These are phyloP conservation scores for Dioszegia aurantiaca DNA, from an alignment of 768 basidiomycete genomes.

Conservation along the genomic window DNA sequence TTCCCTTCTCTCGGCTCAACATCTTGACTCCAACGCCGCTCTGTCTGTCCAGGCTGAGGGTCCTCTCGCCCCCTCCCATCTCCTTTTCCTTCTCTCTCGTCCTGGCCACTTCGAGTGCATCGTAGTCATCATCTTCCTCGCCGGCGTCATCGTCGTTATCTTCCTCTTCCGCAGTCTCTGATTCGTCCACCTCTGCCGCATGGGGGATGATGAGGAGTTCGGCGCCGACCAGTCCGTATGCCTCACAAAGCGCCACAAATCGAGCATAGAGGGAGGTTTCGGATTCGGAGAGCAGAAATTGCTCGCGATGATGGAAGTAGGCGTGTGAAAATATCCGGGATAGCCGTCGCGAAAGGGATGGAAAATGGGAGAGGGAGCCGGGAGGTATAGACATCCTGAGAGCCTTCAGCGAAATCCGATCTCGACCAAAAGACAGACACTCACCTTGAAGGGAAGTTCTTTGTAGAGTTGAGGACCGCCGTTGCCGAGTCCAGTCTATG, in stretches of 20 bases:
- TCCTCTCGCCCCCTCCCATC: constrained; percentile 12
- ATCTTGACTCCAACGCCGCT: constrained; percentile 10
- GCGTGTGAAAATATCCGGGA: constrained; percentile 95
- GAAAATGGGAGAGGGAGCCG: constrained; percentile 80
- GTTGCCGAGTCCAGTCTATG: constrained; percentile 89
- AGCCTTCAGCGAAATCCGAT: no score
- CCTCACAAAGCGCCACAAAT: constrained; percentile 75
- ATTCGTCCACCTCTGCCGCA: constrained; percentile 14
- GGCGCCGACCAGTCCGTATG: constrained; percentile 74
- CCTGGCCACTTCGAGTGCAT: constrained; percentile 15
- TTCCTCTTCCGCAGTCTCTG: constrained; percentile 23
- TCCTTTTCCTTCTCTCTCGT: constrained; percentile 10
- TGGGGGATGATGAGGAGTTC: constrained; percentile 67
- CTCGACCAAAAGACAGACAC: no score
- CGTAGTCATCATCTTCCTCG: constrained; percentile 21
- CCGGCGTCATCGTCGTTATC: constrained; percentile 33
- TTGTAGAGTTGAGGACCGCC: constrained; percentile 81
- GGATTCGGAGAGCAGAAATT: constrained; percentile 65
- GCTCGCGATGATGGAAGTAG: constrained; percentile 89
- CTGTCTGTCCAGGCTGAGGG: constrained; percentile 14
- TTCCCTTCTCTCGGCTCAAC: constrained; percentile 6
- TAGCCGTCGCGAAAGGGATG: constrained; percentile 81
- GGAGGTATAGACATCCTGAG: constrained; percentile 77
- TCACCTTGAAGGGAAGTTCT: constrained; percentile 87
- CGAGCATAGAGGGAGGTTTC: constrained; percentile 87